These are phyloP conservation scores for Stephanodiscus minutulus DNA, from an alignment of 108 stramenopile species.

Conservation along the genomic window DNA sequence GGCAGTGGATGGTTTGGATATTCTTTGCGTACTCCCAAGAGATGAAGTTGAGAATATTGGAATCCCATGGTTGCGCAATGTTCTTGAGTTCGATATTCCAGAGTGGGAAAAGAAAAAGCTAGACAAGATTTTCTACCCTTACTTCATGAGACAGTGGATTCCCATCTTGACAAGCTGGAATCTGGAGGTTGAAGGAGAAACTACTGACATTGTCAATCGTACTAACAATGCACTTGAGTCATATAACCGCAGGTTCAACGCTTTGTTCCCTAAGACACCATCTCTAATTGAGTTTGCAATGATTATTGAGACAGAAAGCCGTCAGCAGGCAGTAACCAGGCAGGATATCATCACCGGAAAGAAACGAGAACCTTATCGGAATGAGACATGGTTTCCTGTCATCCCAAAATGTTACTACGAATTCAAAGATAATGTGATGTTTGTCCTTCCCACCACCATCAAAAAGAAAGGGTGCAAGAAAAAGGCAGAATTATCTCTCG, in stretches of 20 bases:
- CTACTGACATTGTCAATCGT: constrained; percentile 14
- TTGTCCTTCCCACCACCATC: no score
- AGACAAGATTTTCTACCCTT: constrained; percentile 24
- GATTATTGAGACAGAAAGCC: constrained; percentile 12
- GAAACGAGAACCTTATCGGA: no score
- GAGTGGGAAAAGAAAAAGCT: not conserved
- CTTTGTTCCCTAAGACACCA: constrained; percentile 11
- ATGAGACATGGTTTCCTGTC: no score
- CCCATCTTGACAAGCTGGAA: constrained; percentile 20
- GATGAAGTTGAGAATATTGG: constrained; percentile 18
- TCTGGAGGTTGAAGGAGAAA: not conserved
- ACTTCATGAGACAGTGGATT: constrained; percentile 31
- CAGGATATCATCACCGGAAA: no score
- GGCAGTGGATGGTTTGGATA: constrained; percentile 8
- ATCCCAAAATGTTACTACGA: no score
- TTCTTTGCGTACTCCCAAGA: constrained; percentile 6
- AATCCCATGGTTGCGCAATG: constrained; percentile 18
- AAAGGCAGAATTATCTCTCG: no score
- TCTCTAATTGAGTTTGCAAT: constrained; percentile 11
- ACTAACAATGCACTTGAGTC: constrained; percentile 31
- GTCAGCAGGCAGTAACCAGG: no score
- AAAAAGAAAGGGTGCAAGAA: no score
- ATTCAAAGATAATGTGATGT: no score
- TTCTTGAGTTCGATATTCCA: constrained; percentile 12
- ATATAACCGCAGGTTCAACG: constrained; percentile 28